Percentiles rank a stretch among this genome's conserved stretches.
Conservation (phyloP, 441 rosid species). For the Brassica hybrid region DNA sequence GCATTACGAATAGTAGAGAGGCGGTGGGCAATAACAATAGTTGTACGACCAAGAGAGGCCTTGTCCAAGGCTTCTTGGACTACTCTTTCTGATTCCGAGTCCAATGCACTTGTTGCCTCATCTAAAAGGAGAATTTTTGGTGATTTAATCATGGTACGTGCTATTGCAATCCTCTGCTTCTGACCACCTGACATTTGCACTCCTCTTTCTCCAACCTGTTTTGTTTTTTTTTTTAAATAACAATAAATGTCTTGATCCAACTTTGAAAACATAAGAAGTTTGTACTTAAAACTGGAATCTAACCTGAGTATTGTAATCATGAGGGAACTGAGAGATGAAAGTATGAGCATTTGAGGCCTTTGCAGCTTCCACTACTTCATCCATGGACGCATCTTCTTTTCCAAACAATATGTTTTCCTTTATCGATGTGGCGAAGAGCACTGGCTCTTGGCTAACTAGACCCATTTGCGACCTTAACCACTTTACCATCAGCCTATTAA, state of each 20-base stretch:
- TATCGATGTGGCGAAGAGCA: conserved; percentile 68
- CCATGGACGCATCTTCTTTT: conserved; percentile 67
- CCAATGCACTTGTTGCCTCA: conserved; percentile 84
- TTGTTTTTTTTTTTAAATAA: background rate
- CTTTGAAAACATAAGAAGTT: background rate
- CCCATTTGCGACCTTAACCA: conserved; percentile 89
- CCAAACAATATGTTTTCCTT: conserved; percentile 76
- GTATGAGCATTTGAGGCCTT: conserved; percentile 75
- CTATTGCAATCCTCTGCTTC: conserved; percentile 85
- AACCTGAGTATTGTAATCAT: conserved; percentile 71
- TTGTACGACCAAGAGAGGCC: conserved; percentile 63
- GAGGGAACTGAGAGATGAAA: conserved; percentile 66
- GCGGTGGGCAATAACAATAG: conserved; percentile 72
- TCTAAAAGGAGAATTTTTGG: conserved; percentile 75
- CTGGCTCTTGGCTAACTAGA: conserved; percentile 82
- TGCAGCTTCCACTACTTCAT: conserved; percentile 64
- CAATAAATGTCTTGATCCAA: background rate
- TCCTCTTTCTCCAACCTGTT: conserved; percentile 81
- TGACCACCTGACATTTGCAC: conserved; percentile 87
- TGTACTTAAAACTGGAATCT: background rate
- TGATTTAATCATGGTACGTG: conserved; percentile 70
- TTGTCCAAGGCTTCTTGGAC: conserved; percentile 80
- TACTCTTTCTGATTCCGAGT: conserved; percentile 65
- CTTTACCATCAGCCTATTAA: conserved; percentile 58
- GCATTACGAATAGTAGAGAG: conserved; percentile 76